A percentile compares a stretch with the other conserved stretches of the same genome.
Conservation (phyloP, 2,329 filamentous ascomycete genomes). For the Tolypocladium endophyticum region DNA sequence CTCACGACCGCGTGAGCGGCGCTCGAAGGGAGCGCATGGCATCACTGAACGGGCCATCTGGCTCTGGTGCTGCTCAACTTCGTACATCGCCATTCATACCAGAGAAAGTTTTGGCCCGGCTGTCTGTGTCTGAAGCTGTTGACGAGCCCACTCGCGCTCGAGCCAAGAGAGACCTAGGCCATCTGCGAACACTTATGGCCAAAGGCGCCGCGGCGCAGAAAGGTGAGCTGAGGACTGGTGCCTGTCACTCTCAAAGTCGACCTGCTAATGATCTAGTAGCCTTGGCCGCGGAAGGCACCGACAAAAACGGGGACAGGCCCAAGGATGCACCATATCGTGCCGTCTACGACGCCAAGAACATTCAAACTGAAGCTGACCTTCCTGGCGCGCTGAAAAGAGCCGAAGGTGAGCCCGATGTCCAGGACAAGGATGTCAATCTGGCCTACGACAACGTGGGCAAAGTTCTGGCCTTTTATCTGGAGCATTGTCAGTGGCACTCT, state of each 20-base stretch:
- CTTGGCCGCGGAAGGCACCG: constrained; percentile 5
- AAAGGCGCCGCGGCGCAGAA: constrained; percentile 8
- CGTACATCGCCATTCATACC: constrained; percentile 25
- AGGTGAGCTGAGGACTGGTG: constrained; percentile 12
- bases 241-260: not conserved
- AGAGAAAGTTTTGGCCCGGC: constrained; percentile 24
- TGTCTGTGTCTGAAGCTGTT: constrained; percentile 24
- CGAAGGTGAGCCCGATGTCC: constrained; percentile 28
- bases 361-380: constrained; percentile 22
- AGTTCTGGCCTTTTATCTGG: constrained; percentile 38
- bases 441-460: constrained; percentile 38
- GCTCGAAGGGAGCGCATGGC: constrained; percentile 24
- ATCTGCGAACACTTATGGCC: constrained; percentile 21
- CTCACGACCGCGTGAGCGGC: constrained; percentile 18
- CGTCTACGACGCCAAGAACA: constrained; percentile 32
- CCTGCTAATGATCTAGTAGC: constrained; percentile 6
- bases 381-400: constrained; percentile 31
- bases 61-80: constrained; percentile 1
- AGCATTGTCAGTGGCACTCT: constrained; percentile 38
- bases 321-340: constrained; percentile 26
- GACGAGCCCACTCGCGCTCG: constrained; percentile 25
- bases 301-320: constrained; percentile 3
- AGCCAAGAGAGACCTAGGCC: constrained; percentile 28
- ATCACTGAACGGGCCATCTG: constrained; percentile 20
- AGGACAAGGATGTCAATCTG: constrained; percentile 34